These are phyloP conservation scores for Tylopilus sp. DNA, from an alignment of 768 basidiomycete species.

Conservation along the genomic window DNA sequence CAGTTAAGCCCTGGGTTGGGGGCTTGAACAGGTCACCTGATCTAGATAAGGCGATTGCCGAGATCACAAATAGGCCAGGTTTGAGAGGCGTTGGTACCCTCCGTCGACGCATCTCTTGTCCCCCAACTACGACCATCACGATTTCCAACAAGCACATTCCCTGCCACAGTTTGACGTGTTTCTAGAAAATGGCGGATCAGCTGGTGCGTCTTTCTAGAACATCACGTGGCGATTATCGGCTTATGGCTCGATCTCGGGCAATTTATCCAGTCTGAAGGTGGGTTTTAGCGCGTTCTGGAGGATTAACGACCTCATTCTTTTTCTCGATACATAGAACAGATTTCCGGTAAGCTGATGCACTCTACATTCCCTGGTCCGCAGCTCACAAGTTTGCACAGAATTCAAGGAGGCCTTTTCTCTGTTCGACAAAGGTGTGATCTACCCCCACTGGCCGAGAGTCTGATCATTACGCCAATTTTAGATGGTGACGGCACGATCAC, in stretches of 20 bases:
- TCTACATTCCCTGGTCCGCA: background rate
- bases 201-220: slow-evolving; percentile 38
- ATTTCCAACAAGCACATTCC: background rate
- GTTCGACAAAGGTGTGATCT: slow-evolving; percentile 80
- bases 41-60: slow-evolving; percentile 33
- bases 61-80: slow-evolving; percentile 20
- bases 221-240: slow-evolving; percentile 9
- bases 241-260: slow-evolving; percentile 14
- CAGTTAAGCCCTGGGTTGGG: slow-evolving; percentile 14
- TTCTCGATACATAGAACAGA: slow-evolving; percentile 64
- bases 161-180: slow-evolving; percentile 1
- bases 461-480: slow-evolving; percentile 25
- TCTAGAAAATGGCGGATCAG: slow-evolving; percentile 53
- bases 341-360: slow-evolving; percentile 60
- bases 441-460: background rate
- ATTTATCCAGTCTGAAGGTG: slow-evolving; percentile 53
- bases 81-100: slow-evolving; percentile 2
- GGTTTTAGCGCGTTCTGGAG: slow-evolving; percentile 15
- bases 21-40: slow-evolving; percentile 17
- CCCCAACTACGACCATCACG: slow-evolving; percentile 3
- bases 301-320: background rate
- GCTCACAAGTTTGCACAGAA: slow-evolving; percentile 45
- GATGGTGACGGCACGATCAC: slow-evolving; percentile 95
- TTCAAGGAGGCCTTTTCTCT: slow-evolving; percentile 99
- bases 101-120: slow-evolving; percentile 10